Conservation (phyloP, 768 basidiomycete genomes). For the Serendipita indica region DNA sequence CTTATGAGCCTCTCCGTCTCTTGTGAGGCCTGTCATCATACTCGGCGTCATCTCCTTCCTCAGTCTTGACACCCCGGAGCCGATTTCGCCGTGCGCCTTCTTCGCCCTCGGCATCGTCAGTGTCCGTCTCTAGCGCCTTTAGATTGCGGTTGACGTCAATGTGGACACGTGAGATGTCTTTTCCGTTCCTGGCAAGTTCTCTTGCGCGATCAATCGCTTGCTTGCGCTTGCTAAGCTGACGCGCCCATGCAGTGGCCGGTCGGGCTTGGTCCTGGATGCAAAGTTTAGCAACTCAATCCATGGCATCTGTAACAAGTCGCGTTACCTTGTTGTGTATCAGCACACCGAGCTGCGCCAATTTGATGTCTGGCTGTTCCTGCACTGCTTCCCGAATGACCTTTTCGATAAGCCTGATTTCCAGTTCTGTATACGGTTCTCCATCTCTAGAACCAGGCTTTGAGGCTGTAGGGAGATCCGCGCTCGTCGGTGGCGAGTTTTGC, state of each 20-base stretch:
- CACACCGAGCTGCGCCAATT: not conserved
- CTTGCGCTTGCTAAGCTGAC: slow-evolving; percentile 7
- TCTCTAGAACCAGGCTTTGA: not conserved
- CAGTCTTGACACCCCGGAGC: not conserved
- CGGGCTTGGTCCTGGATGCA: not conserved
- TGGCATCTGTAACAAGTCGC: not conserved
- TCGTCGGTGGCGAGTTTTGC: not conserved
- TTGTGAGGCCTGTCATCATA: not conserved
- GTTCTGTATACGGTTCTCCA: slow-evolving; percentile 1
- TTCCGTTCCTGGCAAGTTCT: slow-evolving; percentile 6
- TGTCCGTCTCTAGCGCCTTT: not conserved
- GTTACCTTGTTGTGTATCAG: not conserved
- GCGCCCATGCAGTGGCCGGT: not conserved
- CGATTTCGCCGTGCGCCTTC: not conserved
- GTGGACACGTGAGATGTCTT: not conserved
- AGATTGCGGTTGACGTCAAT: not conserved
- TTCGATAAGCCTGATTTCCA: not conserved
- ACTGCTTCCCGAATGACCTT: slow-evolving; percentile 2
- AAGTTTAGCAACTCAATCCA: not conserved
- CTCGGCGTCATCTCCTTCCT: not conserved
- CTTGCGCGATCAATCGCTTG: slow-evolving; percentile 1
- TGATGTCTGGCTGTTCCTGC: not conserved
- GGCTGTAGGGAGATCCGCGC: not conserved
- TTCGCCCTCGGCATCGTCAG: not conserved
- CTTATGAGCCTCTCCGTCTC: not conserved